Evolutionary conservation across 805 yeast species (phyloP), one percentile per base, ranked within the genome.

Genomic region (Ogataea corticis): DNA sequence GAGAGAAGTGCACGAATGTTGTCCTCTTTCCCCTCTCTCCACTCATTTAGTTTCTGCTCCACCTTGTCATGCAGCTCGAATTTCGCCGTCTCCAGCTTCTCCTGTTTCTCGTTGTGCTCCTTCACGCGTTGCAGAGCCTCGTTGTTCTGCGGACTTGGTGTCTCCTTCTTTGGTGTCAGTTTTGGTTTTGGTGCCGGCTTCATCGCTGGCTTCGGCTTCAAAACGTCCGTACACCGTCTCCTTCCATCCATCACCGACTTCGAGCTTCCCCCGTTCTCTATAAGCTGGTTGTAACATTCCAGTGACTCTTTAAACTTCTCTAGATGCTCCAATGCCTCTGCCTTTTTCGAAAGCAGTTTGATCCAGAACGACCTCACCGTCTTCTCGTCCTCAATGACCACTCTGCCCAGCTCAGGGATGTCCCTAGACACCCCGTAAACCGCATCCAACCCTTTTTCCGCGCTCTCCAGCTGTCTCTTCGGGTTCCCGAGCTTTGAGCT

Each of bases 251-350:
- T 67, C 0, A 80, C 72, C 25, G 77, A 70, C 47, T 82, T 79
- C 27, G 80, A 77, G 2, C 82, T 76, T 18, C 77, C 78, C 0
- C 96, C 96, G 48, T 80, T 77, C 45, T 79, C 77, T 14, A 94
- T 73, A 41, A 91, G 71, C 28, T 70, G 63, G 46, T 75, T 76
- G 71, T 89, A 92, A 5, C 77, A 61, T 0, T 65, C 70, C 19
- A 87, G 69, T 0, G 97, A 84, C 6, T 76, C 82, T 44, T 72
- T 61, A 64, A 75, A 87, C 53, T 76, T 77, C 57, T 94, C 99
- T 42, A 82, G 58, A 63, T 81, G 80, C 65, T 94, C 99, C 33
- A 82, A 72, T 2, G 92, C 83, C 59, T 94, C 97, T 0, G 97
- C 97, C 51, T 80, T 79, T 49, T 85, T 80, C 2, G 77, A 67